Evolutionary conservation across 2,329 filamentous ascomycete genomes (phyloP).

Genomic region (Calonectria pteridis): DNA sequence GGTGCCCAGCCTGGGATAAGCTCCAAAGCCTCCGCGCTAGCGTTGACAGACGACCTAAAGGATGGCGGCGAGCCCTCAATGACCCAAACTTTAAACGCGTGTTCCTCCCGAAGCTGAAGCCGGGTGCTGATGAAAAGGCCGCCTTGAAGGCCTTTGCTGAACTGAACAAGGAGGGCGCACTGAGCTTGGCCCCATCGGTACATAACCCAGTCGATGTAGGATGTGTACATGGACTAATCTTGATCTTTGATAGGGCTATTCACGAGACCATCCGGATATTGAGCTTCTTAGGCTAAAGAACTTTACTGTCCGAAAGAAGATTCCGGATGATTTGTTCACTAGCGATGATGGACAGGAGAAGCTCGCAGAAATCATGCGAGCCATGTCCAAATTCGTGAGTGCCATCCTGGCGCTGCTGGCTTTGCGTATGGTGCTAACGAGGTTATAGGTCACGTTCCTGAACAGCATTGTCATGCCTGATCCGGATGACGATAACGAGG

Average conservation of each 20-base stretch:
- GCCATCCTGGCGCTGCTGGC: not conserved
- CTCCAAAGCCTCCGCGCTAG: conserved; percentile 79
- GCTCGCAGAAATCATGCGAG: conserved; percentile 73
- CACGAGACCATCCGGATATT: conserved; percentile 81
- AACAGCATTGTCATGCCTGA: conserved; percentile 83
- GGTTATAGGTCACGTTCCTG: conserved; percentile 74
- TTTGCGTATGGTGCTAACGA: conserved; percentile 12
- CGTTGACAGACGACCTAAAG: conserved; percentile 79
- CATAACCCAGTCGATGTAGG: conserved; percentile 38
- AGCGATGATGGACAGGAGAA: conserved; percentile 72
- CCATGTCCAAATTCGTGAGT: conserved; percentile 85
- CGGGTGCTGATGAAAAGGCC: conserved; percentile 57
- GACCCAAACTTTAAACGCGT: conserved; percentile 70
- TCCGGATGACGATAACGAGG: conserved; percentile 58
- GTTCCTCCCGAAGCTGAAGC: conserved; percentile 67
- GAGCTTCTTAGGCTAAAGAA: conserved; percentile 83
- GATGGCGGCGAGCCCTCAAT: conserved; percentile 76
- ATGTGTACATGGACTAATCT: not conserved
- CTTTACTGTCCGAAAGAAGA: conserved; percentile 77
- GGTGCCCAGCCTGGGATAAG: conserved; percentile 78
- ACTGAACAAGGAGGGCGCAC: conserved; percentile 78
- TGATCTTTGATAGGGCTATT: conserved; percentile 75
- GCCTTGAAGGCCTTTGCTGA: conserved; percentile 77
- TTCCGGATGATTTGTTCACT: conserved; percentile 75
- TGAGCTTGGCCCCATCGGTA: conserved; percentile 91